Evolutionary conservation across 2,329 filamentous ascomycete species (phyloP), one percentile per base, ranked within the genome.

Genomic region (Rhynchosporium agropyri): DNA sequence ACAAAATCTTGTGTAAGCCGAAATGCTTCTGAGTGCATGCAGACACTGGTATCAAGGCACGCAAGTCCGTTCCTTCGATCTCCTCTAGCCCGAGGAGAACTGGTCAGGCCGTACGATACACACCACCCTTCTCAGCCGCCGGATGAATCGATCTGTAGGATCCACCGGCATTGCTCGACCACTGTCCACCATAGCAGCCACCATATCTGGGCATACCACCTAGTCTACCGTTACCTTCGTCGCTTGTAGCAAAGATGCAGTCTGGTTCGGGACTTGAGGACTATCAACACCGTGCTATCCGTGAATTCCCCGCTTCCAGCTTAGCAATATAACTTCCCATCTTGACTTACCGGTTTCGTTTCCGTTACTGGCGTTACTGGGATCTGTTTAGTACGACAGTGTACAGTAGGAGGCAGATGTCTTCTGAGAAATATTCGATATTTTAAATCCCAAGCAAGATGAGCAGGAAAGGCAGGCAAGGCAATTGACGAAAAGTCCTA

Each of bases 81-180:
- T 33, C 13, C 53, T 56, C 36, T 42, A 43, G 31, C 36, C 40
- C 12, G 36, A 56, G 53, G 29, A 20, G 53, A 56, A 42, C 53
- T 56, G 43, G 36, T 31, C 29, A 13, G 10, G 53, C 43, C 40
- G 53, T 31, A 56, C 53, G 43, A 42, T 42, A 38, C 53, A 31
- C 26, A 31, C 13, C 53, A 56, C 38, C 53, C 38, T 29, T 56
- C 53, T 56, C 53, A 43, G 53, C 53, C 53, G 53, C 53, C 43
- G 53, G 53, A 31, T 56, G 36, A 56, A 56, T 42, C 40, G 53
- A 43, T 56, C 53, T 45, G 53, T 43, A 31, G 53, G 38, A 56
- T 56, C 53, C 43, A 43, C 53, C 40, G 53, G 53, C 53, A 56
- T 43, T 49, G 20, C 38, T 42, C 28, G 38, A 56, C 29, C 15